Evolutionary conservation across 495 filamentous ascomycete genomes (phyloP), one percentile per base, ranked within the genome.

Genomic region (Penicillium lividum): DNA sequence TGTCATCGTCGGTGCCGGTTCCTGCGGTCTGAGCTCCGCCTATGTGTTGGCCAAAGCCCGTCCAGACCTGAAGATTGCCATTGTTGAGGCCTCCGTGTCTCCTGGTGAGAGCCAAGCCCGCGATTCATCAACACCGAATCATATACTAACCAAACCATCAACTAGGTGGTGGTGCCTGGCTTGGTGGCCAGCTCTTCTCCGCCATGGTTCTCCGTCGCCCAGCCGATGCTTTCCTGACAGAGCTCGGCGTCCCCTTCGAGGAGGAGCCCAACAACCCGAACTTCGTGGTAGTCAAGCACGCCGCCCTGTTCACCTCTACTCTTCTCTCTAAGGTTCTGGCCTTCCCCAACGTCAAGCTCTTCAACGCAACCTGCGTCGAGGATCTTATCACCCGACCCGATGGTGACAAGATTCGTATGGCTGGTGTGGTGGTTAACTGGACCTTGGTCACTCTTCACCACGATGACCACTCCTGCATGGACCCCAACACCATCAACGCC

Each of bases 141-240:
- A 4, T 5, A 33, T 49, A 42, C 44, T 54, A 58, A 58, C 48
- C 49, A n/a, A 58, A 58, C 48, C 49, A n/a, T 33, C 9, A 6
- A 54, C 15, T 25, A 79, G 81, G 91, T 59, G 92, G 91, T 67
- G 92, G 92, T 68, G 91, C 91, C 55, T 96, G 92, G 92, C 84
- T 96, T 34, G 91, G 92, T 63, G 92, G 92, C 47, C 92, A 96
- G 75, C 86, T 95, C 45, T 95, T 96, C 82, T 87, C 82, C 64
- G 91, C 91, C 53, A 96, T 96, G 92, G 84, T 96, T 56, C 90
- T 96, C 85, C 90, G 92, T 63, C 93, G 92, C 76, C 91, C 92
- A 16, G 92, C 92, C 22, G 88, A 96, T 66, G 79, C 81, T 50
- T 96, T 96, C 81, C 75, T 96, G 53, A 74, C 76, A 49, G 89